phyloP scores from a whole-genome alignment of 768 basidiomycete genomes.

The Lentinula sp. region DNA sequence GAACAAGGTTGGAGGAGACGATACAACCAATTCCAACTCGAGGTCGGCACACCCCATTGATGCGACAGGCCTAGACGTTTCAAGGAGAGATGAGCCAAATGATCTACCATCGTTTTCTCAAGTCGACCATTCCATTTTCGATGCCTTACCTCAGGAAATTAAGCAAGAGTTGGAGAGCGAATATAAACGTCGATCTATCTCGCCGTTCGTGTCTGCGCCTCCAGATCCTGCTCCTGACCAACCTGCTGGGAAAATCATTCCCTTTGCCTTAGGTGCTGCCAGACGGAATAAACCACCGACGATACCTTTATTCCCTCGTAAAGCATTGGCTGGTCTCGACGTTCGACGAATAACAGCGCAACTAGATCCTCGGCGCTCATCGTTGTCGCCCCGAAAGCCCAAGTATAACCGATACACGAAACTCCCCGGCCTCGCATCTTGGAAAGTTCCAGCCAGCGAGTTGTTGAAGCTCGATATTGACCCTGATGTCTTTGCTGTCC shows the following conservation, averaged over 20 bases:
- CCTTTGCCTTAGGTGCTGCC: not conserved
- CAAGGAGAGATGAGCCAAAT: not conserved
- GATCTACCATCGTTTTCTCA: slow-evolving; percentile 72
- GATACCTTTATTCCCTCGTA: slow-evolving; percentile 10
- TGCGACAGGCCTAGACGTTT: not conserved
- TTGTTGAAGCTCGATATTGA: slow-evolving; percentile 67
- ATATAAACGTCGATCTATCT: slow-evolving; percentile 55
- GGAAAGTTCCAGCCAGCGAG: slow-evolving; percentile 49
- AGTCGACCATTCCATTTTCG: slow-evolving; percentile 64
- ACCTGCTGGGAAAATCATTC: not conserved
- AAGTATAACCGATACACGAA: slow-evolving; percentile 28
- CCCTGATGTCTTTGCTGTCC: slow-evolving; percentile 54
- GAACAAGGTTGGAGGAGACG: not conserved
- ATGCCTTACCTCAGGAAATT: slow-evolving; percentile 65
- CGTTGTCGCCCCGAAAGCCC: slow-evolving; percentile 24
- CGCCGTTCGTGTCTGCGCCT: slow-evolving; percentile 29
- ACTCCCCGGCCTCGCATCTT: slow-evolving; percentile 23
- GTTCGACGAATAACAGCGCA: slow-evolving; percentile 58
- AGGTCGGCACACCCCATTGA: not conserved
- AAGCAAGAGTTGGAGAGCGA: slow-evolving; percentile 63
- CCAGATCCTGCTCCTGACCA: slow-evolving; percentile 6
- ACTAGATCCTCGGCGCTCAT: slow-evolving; percentile 40
- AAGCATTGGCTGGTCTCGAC: slow-evolving; percentile 34
- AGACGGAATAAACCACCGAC: not conserved
- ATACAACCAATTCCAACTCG: not conserved